These are phyloP conservation scores for Cercospora sesami DNA, from an alignment of 2,329 filamentous ascomycete species.

Conservation along the genomic window DNA sequence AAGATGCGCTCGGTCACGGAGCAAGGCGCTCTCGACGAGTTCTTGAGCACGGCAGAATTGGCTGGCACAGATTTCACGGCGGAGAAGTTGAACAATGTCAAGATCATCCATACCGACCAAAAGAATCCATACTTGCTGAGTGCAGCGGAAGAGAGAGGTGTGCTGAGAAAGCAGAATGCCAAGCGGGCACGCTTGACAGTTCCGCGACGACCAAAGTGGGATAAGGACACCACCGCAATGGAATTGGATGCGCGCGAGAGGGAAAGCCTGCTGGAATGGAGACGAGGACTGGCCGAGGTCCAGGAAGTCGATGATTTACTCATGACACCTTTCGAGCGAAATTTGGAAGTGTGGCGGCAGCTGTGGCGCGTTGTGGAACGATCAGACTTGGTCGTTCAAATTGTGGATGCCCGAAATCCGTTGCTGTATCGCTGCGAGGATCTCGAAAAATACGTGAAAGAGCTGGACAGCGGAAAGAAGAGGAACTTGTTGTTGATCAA, in stretches of 20 bases:
- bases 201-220: slow-evolving; percentile 85
- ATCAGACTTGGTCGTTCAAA: slow-evolving; percentile 93
- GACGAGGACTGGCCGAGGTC: slow-evolving; percentile 84
- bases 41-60: slow-evolving; percentile 89
- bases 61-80: slow-evolving; percentile 99
- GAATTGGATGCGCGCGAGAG: slow-evolving; percentile 78
- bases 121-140: slow-evolving; percentile 92
- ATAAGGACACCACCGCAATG: slow-evolving; percentile 76
- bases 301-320: slow-evolving; percentile 92
- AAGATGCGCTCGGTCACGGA: slow-evolving; percentile 99
- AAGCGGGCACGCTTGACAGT: slow-evolving; percentile 81
- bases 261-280: slow-evolving; percentile 81
- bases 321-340: slow-evolving; percentile 97
- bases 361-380: slow-evolving; percentile 97
- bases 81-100: slow-evolving; percentile 98
- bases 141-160: slow-evolving; percentile 74
- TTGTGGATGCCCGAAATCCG: slow-evolving; percentile 94
- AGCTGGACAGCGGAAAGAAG: slow-evolving; percentile 68
- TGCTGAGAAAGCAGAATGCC: slow-evolving; percentile 77
- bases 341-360: slow-evolving; percentile 96
- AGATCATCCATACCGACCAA: slow-evolving; percentile 96
- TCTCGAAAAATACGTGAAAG: slow-evolving; percentile 89
- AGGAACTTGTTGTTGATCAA: slow-evolving; percentile 94
- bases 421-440: slow-evolving; percentile 93
- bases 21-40: slow-evolving; percentile 94